phyloP scores from a whole-genome alignment of 441 rosid species.

The Arabidopsis lyrata region DNA sequence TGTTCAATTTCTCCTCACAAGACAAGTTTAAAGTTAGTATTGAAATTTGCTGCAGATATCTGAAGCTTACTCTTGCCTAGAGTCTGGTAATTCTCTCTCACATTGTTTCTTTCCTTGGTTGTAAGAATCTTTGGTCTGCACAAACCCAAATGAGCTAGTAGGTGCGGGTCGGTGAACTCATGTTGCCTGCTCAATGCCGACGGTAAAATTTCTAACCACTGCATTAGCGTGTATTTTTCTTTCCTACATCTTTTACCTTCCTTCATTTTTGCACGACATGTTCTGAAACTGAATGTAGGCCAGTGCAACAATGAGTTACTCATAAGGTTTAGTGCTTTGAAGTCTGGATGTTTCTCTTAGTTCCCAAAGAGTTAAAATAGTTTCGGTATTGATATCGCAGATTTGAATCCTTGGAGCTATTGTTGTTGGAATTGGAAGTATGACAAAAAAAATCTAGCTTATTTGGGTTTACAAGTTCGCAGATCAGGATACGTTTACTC shows the following conservation, averaged over 20 bases:
- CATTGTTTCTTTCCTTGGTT: slow-evolving; percentile 20
- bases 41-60: slow-evolving; percentile 62
- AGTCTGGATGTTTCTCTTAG: neutral
- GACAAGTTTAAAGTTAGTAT: neutral
- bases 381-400: slow-evolving; percentile 1
- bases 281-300: neutral
- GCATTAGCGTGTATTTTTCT: neutral
- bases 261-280: neutral
- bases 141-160: slow-evolving; percentile 50
- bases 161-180: slow-evolving; percentile 19
- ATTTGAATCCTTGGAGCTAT: slow-evolving; percentile 14
- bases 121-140: slow-evolving; percentile 49
- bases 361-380: neutral
- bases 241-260: neutral
- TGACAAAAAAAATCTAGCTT: slow-evolving; percentile 6
- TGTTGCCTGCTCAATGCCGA: neutral
- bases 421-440: slow-evolving; percentile 2
- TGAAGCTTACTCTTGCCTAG: slow-evolving; percentile 70
- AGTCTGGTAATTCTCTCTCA: slow-evolving; percentile 58
- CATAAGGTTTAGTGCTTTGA: neutral
- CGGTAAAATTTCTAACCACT: neutral
- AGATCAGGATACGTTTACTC: slow-evolving; percentile 12
- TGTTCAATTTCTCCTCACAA: neutral
- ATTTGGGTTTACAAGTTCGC: slow-evolving; percentile 21
- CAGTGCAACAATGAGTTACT: neutral